Evolutionary conservation across 2,329 filamentous ascomycete species (phyloP).

Genomic region (Aureobasidium sp.): DNA sequence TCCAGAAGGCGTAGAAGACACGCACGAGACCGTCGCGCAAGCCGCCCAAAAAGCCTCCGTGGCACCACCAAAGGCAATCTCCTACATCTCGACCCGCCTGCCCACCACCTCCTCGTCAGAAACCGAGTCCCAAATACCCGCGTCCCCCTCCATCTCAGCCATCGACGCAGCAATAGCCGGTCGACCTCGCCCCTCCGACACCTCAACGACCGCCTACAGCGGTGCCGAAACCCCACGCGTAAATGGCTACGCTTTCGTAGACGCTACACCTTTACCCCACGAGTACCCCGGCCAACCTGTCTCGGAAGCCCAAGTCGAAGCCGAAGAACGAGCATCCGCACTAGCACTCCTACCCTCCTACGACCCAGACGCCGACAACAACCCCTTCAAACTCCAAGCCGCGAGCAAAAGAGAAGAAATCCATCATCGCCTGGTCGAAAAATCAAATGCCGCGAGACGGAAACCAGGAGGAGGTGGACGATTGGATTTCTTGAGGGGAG

Average conservation of each 20-base stretch:
- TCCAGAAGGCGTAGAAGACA: constrained; percentile 56
- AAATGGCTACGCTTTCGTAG: constrained; percentile 91
- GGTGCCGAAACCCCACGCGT: constrained; percentile 80
- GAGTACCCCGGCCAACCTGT: constrained; percentile 44
- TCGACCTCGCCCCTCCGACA: constrained; percentile 49
- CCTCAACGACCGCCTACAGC: constrained; percentile 37
- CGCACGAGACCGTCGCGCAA: constrained; percentile 56
- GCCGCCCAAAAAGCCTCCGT: constrained; percentile 60
- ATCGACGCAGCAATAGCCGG: constrained; percentile 79
- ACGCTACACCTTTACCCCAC: constrained; percentile 60
- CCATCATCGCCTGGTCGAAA: constrained; percentile 81
- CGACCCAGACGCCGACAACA: constrained; percentile 51
- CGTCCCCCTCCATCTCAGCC: constrained; percentile 77
- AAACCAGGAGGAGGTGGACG: too few relatives aligned
- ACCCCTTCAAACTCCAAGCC: constrained; percentile 73
- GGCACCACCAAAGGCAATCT: constrained; percentile 68
- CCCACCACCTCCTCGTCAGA: constrained; percentile 35
- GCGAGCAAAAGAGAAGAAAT: constrained; percentile 71
- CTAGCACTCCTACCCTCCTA: constrained; percentile 35
- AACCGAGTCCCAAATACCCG: constrained; percentile 40
- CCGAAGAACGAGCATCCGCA: constrained; percentile 31
- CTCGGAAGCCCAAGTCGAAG: constrained; percentile 28
- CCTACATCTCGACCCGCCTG: constrained; percentile 78
- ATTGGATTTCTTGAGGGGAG: too few relatives aligned
- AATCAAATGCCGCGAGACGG: constrained; percentile 45